phyloP scores from a whole-genome alignment of 75 land plant species.

The Pinus albicaulis region DNA sequence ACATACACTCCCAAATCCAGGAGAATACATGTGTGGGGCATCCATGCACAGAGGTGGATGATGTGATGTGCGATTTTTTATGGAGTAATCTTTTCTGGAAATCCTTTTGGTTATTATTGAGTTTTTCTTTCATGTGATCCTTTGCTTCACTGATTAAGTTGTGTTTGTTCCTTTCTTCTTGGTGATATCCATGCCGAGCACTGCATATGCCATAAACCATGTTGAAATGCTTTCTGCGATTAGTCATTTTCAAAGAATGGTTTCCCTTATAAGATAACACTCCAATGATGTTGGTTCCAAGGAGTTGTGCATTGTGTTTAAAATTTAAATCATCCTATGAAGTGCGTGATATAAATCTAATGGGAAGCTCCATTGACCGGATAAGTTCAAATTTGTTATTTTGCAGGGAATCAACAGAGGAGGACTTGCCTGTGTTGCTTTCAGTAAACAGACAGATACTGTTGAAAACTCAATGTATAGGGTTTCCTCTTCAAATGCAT shows the following conservation, averaged over 20 bases:
- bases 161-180: conserved; percentile 1
- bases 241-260: neutral
- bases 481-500: neutral
- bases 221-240: neutral
- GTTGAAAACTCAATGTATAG: neutral
- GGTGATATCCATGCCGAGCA: neutral
- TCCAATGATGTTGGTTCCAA: neutral
- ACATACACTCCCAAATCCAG: too few relatives aligned
- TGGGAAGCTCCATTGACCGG: neutral
- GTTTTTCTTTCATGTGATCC: too few relatives aligned
- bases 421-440: neutral
- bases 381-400: neutral
- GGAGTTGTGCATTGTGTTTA: neutral
- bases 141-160: too few relatives aligned
- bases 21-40: too few relatives aligned
- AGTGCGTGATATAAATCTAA: neutral
- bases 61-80: too few relatives aligned
- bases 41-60: too few relatives aligned
- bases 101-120: too few relatives aligned
- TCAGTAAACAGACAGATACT: neutral
- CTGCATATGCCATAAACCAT: conserved; percentile 6
- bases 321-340: neutral
- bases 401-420: conserved; percentile 5
- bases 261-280: neutral
- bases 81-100: too few relatives aligned